phyloP scores from a whole-genome alignment of 768 basidiomycete genomes.

The Tulasnella calospora region DNA sequence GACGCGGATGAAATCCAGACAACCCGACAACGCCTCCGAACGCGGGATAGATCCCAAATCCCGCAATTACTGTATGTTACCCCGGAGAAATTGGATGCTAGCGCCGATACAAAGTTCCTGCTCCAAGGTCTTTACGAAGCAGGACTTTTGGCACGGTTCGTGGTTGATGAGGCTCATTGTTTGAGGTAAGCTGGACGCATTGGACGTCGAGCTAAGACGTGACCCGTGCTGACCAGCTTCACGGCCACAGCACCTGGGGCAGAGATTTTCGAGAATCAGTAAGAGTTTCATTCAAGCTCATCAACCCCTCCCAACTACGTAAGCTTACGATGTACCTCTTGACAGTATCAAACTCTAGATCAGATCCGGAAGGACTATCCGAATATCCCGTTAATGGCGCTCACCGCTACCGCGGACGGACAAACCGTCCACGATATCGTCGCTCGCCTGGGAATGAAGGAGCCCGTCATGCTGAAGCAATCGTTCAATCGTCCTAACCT shows the following conservation, averaged over 20 bases:
- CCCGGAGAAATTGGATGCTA: slow-evolving; percentile 79
- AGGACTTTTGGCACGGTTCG: slow-evolving; percentile 73
- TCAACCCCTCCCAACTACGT: not conserved
- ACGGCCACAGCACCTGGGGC: slow-evolving; percentile 67
- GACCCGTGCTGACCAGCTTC: slow-evolving; percentile 39
- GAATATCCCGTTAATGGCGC: slow-evolving; percentile 84
- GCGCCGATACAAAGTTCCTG: slow-evolving; percentile 49
- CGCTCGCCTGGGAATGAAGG: slow-evolving; percentile 55
- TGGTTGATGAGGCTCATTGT: slow-evolving; percentile 95
- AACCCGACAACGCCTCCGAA: slow-evolving; percentile 44
- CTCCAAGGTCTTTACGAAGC: slow-evolving; percentile 54
- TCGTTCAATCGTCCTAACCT: slow-evolving; percentile 96
- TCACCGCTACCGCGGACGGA: slow-evolving; percentile 89
- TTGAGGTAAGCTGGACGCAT: not conserved
- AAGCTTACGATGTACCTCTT: not conserved
- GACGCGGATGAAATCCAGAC: slow-evolving; percentile 38
- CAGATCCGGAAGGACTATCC: slow-evolving; percentile 70
- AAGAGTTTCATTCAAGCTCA: slow-evolving; percentile 33
- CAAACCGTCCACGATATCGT: slow-evolving; percentile 76
- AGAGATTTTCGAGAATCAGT: slow-evolving; percentile 86
- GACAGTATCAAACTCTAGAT: slow-evolving; percentile 64
- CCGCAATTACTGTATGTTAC: slow-evolving; percentile 81
- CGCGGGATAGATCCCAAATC: slow-evolving; percentile 36
- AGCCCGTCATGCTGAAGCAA: slow-evolving; percentile 59
- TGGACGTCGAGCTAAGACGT: not conserved